Conservation (phyloP, 495 filamentous ascomycete species). For the Penicillium angulare region DNA sequence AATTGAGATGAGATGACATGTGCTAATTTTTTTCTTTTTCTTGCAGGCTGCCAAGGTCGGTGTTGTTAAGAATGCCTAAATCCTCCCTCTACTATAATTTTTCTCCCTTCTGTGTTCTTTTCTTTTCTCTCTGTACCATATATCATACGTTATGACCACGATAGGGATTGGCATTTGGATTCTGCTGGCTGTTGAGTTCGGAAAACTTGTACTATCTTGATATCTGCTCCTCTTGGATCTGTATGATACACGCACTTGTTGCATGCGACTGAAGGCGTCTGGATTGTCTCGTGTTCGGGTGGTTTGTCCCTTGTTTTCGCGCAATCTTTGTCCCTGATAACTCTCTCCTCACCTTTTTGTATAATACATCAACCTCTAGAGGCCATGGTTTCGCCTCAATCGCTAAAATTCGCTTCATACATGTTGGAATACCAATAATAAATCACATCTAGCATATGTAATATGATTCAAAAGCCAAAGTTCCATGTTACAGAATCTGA, state of each 20-base stretch:
- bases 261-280: conserved; percentile 36
- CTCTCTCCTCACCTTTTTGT: conserved; percentile 40
- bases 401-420: neutral
- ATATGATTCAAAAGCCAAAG: neutral
- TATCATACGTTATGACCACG: conserved; percentile 38
- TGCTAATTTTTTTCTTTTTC: conserved; percentile 14
- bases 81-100: conserved; percentile 7
- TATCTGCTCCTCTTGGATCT: conserved; percentile 32
- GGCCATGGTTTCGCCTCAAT: neutral
- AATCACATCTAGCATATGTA: no score
- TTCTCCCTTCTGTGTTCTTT: conserved; percentile 12
- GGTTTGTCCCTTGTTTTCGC: conserved; percentile 21
- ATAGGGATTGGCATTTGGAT: conserved; percentile 27
- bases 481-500: neutral
- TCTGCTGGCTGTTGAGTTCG: conserved; percentile 24
- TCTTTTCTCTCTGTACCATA: conserved; percentile 43
- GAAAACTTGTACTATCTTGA: conserved; percentile 23
- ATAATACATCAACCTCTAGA: conserved; percentile 24
- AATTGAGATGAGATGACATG: no score
- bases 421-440: no score
- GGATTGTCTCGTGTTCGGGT: conserved; percentile 32
- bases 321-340: conserved; percentile 20
- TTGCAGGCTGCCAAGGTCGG: conserved; percentile 84
- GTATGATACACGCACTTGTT: conserved; percentile 44
- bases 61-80: conserved; percentile 71